Evolutionary conservation across 2,329 filamentous ascomycete species (phyloP).

Genomic region (Fusarium sp.): DNA sequence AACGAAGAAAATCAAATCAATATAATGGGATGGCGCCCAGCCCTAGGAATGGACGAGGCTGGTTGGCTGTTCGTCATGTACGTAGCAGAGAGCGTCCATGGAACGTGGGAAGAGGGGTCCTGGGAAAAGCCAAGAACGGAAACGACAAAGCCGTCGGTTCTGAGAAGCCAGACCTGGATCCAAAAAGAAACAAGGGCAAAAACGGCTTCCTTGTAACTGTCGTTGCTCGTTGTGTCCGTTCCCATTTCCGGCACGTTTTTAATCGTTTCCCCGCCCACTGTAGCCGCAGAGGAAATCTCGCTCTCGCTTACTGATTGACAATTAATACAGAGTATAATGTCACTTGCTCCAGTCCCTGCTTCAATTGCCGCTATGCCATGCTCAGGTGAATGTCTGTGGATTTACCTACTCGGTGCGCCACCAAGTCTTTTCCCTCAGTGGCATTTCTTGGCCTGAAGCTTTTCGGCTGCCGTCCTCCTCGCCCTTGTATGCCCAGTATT

Average conservation of each 20-base stretch:
- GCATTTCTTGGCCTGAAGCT: slow-evolving; percentile 64
- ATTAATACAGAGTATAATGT: background rate
- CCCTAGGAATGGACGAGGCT: background rate
- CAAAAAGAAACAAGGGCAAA: slow-evolving; percentile 5
- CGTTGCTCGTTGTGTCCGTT: slow-evolving; percentile 22
- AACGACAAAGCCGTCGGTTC: slow-evolving; percentile 21
- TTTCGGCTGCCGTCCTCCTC: slow-evolving; percentile 72
- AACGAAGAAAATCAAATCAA: slow-evolving; percentile 1
- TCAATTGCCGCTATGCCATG: background rate
- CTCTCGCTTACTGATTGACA: slow-evolving; percentile 11
- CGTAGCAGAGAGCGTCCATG: background rate
- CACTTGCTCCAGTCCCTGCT: slow-evolving; percentile 17
- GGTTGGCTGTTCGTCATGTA: background rate
- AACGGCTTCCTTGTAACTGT: slow-evolving; percentile 23
- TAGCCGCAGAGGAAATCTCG: slow-evolving; percentile 4
- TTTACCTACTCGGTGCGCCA: slow-evolving; percentile 50
- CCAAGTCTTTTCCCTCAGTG: slow-evolving; percentile 84
- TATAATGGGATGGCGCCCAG: background rate
- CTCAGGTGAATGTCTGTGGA: background rate
- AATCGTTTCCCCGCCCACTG: slow-evolving; percentile 8
- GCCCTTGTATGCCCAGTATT: slow-evolving; percentile 93
- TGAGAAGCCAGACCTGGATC: slow-evolving; percentile 20
- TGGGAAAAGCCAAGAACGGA: slow-evolving; percentile 5
- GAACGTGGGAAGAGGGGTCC: background rate
- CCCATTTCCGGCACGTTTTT: slow-evolving; percentile 12